Evolutionary conservation across 345 rosid genomes (phyloP), one percentile per base, ranked within the genome.

Genomic region (Reutealis trisperma): DNA sequence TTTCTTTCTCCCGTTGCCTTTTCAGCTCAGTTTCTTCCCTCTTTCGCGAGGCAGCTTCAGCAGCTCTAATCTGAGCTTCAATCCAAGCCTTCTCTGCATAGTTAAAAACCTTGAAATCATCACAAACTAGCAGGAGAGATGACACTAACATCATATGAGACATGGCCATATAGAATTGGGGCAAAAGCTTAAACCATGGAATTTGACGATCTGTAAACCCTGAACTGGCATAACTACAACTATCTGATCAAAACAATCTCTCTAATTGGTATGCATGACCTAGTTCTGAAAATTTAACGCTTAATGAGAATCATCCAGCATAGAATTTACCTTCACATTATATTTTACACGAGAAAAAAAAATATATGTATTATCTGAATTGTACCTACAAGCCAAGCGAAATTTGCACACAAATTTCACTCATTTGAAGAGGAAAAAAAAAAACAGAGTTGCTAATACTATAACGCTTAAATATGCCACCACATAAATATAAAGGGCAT

Each of bases 21-120:
- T 80, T 95, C 81, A 81, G 60, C 76, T 95, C 94, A 2, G 65
- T 74, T 83, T 89, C 89, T 62, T 84, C 87, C 81, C 84, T 86
- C 82, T 59, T 80, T 70, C 74, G 81, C 4, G 84, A 62, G 62
- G 95, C 92, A 73, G 84, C 85, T 87, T 83, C 87, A 37, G 94
- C 92, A 45, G 91, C 94, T 85, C 73, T 79, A 18, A 93, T 88
- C 77, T 88, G 89, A 2, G 96, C 93, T 83, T 90, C 98, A 67
- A 91, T 90, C 81, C 83, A 87, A 19, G 89, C 89, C 74, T 82
- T 89, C 81, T 95, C 97, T 94, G 91, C 73, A 83, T 14, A 44
- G 3, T 61, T 18, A 32, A 2, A 72, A 42, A 32, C 67, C 59
- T 8, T 24, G 6, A 37, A 37, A 37, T 37, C 41, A 37, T 37